phyloP scores from a whole-genome alignment of 78 protist genomes.

The Dictyostelium capitatum region DNA sequence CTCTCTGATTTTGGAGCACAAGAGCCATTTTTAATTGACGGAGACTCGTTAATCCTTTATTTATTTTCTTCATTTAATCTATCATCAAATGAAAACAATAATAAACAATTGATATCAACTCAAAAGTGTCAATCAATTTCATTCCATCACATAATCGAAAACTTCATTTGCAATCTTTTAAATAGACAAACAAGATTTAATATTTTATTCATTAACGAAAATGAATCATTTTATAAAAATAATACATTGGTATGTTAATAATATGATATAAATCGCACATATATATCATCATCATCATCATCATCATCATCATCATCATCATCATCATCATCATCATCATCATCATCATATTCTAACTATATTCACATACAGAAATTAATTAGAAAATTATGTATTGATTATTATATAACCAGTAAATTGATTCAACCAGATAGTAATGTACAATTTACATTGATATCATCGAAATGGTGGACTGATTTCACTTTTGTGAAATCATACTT shows the following conservation, averaged over 20 bases:
- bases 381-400: constrained; percentile 34
- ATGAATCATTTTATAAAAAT: constrained; percentile 17
- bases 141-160: constrained; percentile 30
- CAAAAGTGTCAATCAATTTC: neutral
- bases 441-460: neutral
- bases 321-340: no score
- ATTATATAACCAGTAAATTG: neutral
- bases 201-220: constrained; percentile 9
- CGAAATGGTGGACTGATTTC: constrained; percentile 24
- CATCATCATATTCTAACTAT: no score
- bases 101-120: neutral
- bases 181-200: constrained; percentile 4
- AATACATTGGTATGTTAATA: neutral
- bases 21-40: constrained; percentile 38
- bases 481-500: neutral
- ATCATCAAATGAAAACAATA: neutral
- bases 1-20: constrained; percentile 34
- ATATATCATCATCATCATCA: neutral
- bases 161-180: neutral
- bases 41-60: constrained; percentile 35
- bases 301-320: neutral
- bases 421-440: neutral
- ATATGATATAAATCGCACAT: no score
- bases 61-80: neutral
- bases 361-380: neutral